Evolutionary conservation across 805 yeast genomes (phyloP), one percentile per base, ranked within the genome.

Genomic region (Metschnikowia cerradonensis): DNA sequence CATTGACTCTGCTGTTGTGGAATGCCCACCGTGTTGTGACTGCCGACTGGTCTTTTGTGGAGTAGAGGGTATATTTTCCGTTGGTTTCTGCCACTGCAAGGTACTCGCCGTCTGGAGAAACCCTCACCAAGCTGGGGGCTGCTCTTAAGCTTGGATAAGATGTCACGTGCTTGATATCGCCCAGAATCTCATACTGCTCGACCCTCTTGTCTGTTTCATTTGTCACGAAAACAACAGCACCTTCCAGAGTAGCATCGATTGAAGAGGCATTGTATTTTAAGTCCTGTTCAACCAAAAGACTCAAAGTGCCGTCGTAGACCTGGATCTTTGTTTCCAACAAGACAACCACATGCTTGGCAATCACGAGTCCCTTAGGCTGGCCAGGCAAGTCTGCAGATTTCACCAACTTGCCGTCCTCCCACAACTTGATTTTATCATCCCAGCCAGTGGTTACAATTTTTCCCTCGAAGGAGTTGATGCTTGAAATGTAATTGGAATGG

Each of bases 21-120:
- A 89, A 92, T 0, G 96, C 85, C 99, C 99, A 94, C 64, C 97
- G 81, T 0, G 95, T 82, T 2, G 98, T 90, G 35, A 83, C 77
- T 6, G 88, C 70, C 2, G 77, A 58, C 46, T 73, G 79, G 37
- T 82, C 83, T 2, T 65, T 66, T 6, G 82, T 65, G 55, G 81
- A 77, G 67, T 81, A 90, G 35, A 91, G 74, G n/a, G 84, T 69
- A 56, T 90, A 89, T 66, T 92, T 94, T 33, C 99, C 99, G 48
- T 86, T 75, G 4, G 77, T 76, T 61, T 91, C 97, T 47, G 97
- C 97, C 23, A 86, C 87, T 0, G 98, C 98, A 15, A 86, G 74
- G 53, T 71, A 79, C 50, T 74, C 66, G 6, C 81, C 87, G 58
- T 84, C 76, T 3, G 90, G 92, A 1, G 97, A 88, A 30, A 88